A percentile compares a stretch with the other conserved stretches of the same genome.
Evolutionary conservation across 352 stramenopile species (phyloP).

Genomic region (Globisporangium polare): DNA sequence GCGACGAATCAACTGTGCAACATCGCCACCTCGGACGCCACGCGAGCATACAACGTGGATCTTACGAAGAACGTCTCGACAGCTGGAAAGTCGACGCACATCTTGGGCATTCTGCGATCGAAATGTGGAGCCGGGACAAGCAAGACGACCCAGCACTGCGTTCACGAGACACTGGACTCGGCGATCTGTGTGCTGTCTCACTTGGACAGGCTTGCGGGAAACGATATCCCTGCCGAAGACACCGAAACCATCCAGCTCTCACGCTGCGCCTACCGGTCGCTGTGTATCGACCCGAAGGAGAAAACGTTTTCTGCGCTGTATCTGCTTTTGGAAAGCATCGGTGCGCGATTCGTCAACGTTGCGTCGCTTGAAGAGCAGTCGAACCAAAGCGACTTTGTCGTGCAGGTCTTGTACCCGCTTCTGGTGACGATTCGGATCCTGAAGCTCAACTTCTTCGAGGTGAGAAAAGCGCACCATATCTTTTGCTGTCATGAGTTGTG

Average conservation of each 20-base stretch:
- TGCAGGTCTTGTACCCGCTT: slow-evolving; percentile 64
- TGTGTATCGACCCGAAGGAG: slow-evolving; percentile 80
- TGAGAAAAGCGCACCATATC: slow-evolving; percentile 17
- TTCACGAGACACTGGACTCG: slow-evolving; percentile 46
- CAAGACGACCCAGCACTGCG: slow-evolving; percentile 41
- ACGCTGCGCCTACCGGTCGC: slow-evolving; percentile 61
- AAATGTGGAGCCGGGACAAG: slow-evolving; percentile 31
- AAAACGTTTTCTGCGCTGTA: slow-evolving; percentile 64
- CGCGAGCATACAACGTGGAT: slow-evolving; percentile 40
- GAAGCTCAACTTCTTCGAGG: slow-evolving; percentile 89
- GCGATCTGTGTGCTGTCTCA: slow-evolving; percentile 75
- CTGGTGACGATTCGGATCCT: slow-evolving; percentile 68
- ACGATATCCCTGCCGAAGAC: slow-evolving; percentile 71
- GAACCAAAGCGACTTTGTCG: slow-evolving; percentile 21
- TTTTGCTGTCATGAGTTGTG: background rate
- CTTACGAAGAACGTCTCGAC: slow-evolving; percentile 49
- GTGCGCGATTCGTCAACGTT: slow-evolving; percentile 22
- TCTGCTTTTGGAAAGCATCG: slow-evolving; percentile 44
- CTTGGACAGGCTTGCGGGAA: slow-evolving; percentile 72
- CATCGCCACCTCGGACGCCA: slow-evolving; percentile 35
- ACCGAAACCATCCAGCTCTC: slow-evolving; percentile 76
- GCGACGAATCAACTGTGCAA: slow-evolving; percentile 17
- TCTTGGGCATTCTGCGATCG: slow-evolving; percentile 43
- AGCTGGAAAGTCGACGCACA: slow-evolving; percentile 43
- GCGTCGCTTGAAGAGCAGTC: slow-evolving; percentile 6